phyloP scores from a whole-genome alignment of 73 alveolate genomes.

The Halteria grandinella region DNA sequence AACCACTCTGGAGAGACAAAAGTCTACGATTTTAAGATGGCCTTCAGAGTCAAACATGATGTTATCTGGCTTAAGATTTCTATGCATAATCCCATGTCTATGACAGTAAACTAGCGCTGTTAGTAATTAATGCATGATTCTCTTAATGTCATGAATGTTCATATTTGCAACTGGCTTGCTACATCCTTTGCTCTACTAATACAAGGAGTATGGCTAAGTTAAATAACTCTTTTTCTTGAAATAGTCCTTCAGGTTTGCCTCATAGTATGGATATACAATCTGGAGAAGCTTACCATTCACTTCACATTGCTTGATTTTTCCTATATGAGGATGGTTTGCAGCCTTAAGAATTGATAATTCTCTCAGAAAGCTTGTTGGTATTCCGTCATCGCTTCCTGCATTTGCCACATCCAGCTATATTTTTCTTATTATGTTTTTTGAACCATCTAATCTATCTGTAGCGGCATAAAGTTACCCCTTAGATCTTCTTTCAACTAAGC shows the following conservation, averaged over 20 bases:
- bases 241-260: slow-evolving; percentile 69
- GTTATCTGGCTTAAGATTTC: slow-evolving; percentile 97
- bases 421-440: slow-evolving; percentile 65
- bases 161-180: slow-evolving; percentile 11
- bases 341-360: slow-evolving; percentile 77
- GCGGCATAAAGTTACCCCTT: slow-evolving; percentile 79
- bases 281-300: slow-evolving; percentile 51
- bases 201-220: slow-evolving; percentile 3
- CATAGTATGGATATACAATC: slow-evolving; percentile 65
- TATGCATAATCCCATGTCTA: slow-evolving; percentile 90
- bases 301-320: slow-evolving; percentile 60
- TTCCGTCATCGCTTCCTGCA: slow-evolving; percentile 94
- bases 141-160: not conserved
- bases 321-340: slow-evolving; percentile 54
- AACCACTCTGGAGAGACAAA: slow-evolving; percentile 89
- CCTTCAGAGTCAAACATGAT: slow-evolving; percentile 78
- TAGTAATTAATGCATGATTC: slow-evolving; percentile 58
- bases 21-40: slow-evolving; percentile 91
- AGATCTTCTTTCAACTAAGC: slow-evolving; percentile 78
- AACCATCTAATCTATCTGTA: slow-evolving; percentile 57
- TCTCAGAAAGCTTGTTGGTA: slow-evolving; percentile 88
- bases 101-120: slow-evolving; percentile 73
- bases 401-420: slow-evolving; percentile 80
- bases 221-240: slow-evolving; percentile 32
- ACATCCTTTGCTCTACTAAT: not conserved